phyloP scores from a whole-genome alignment of 208 protist genomes.

The Trypanosomatidae sp. region DNA sequence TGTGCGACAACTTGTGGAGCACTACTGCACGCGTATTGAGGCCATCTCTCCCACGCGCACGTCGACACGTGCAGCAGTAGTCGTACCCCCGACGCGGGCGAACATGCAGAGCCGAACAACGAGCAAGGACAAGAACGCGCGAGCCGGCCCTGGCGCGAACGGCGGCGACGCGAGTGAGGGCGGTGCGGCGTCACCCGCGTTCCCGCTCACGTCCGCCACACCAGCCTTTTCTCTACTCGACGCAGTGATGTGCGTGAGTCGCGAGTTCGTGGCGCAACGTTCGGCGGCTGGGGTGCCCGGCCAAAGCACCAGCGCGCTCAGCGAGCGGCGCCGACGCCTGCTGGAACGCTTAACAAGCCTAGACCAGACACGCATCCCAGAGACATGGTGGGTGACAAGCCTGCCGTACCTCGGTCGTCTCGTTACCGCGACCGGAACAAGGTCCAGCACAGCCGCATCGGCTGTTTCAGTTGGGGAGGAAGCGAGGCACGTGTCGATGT shows the following conservation, averaged over 20 bases:
- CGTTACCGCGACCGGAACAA: background rate
- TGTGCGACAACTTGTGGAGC: slow-evolving; percentile 54
- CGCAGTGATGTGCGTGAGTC: slow-evolving; percentile 69
- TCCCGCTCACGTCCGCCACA: slow-evolving; percentile 6
- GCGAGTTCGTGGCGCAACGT: slow-evolving; percentile 69
- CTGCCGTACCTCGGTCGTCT: slow-evolving; percentile 26
- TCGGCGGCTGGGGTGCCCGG: slow-evolving; percentile 8
- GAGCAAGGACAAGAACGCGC: background rate
- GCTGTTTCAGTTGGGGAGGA: background rate
- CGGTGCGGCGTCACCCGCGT: background rate
- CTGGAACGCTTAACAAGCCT: slow-evolving; percentile 56
- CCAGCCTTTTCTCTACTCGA: slow-evolving; percentile 68
- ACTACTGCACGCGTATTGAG: slow-evolving; percentile 28
- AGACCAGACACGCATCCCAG: slow-evolving; percentile 60
- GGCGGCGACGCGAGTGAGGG: background rate
- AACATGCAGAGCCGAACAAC: background rate
- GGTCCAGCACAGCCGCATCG: background rate
- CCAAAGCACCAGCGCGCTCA: slow-evolving; percentile 22
- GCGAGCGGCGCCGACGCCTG: slow-evolving; percentile 34
- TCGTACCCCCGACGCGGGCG: slow-evolving; percentile 3
- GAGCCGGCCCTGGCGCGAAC: too few species aligned
- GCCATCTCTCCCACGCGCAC: background rate
- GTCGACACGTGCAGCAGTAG: background rate
- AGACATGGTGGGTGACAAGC: slow-evolving; percentile 68
- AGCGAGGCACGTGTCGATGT: background rate